Evolutionary conservation across 2,329 filamentous ascomycete genomes (phyloP).

Genomic region (Lomentospora prolificans): DNA sequence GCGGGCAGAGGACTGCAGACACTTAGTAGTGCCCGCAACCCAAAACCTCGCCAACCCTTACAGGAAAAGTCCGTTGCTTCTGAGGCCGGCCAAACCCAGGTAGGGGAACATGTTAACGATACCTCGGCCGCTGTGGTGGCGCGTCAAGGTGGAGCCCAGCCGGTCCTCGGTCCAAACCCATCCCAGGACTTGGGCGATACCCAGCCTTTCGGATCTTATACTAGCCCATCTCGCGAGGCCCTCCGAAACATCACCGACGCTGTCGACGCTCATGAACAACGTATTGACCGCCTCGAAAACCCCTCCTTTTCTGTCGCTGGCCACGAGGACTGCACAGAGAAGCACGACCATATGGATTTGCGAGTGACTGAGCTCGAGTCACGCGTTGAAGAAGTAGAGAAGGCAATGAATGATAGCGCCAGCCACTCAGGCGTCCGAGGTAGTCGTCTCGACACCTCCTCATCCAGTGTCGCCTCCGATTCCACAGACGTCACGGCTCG

Average conservation of each 20-base stretch:
- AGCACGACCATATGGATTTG: constrained; percentile 55
- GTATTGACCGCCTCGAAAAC: constrained; percentile 60
- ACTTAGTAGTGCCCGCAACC: constrained; percentile 29
- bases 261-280: constrained; percentile 51
- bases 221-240: constrained; percentile 22
- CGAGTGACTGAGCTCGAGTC: constrained; percentile 61
- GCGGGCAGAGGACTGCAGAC: constrained; percentile 45
- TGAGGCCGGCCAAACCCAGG: neutral
- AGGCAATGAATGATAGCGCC: constrained; percentile 35
- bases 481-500: constrained; percentile 31
- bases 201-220: constrained; percentile 13
- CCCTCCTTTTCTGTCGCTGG: constrained; percentile 55
- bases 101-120: neutral
- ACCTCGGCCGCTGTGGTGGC: neutral
- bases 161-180: neutral
- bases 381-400: constrained; percentile 50
- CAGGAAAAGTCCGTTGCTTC: constrained; percentile 15
- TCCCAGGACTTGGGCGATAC: constrained; percentile 12
- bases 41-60: constrained; percentile 22
- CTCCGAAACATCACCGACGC: constrained; percentile 38
- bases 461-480: constrained; percentile 35
- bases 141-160: neutral
- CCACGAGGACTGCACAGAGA: constrained; percentile 61
- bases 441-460: constrained; percentile 31
- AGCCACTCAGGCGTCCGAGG: constrained; percentile 28